phyloP scores from a whole-genome alignment of 306 rosid species.

The Trifolium pratense region DNA sequence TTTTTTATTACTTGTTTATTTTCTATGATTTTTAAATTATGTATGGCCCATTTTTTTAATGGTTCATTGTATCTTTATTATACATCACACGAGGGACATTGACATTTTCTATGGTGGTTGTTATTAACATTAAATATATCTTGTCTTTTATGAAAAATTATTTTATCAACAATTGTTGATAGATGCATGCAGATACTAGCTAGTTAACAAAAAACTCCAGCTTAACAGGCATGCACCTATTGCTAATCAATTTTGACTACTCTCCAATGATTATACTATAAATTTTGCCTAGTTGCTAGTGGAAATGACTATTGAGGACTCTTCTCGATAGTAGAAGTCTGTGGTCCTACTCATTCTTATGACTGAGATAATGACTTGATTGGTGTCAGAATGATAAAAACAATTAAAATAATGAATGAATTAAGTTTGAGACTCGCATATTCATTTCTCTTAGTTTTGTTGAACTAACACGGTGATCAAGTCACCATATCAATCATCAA shows the following conservation, averaged over 20 bases:
- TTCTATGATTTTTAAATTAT: conserved; percentile 29
- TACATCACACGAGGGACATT: conserved; percentile 44
- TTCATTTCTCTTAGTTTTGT: neutral
- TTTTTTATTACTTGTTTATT: conserved; percentile 13
- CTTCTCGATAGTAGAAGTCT: neutral
- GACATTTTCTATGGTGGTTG: conserved; percentile 41
- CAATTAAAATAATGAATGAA: neutral
- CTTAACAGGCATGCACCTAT: conserved; percentile 15
- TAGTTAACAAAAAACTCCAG: conserved; percentile 22
- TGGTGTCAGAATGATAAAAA: neutral
- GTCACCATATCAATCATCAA: too few species aligned
- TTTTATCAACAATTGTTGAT: conserved; percentile 15
- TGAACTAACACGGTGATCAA: conserved; percentile 21
- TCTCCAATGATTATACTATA: too few species aligned
- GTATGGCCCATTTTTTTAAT: conserved; percentile 30
- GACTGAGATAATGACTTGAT: neutral
- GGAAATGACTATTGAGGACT: neutral
- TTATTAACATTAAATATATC: conserved; percentile 8
- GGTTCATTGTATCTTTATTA: conserved; percentile 46
- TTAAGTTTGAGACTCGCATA: neutral
- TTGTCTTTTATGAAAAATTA: conserved; percentile 29
- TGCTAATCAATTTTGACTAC: neutral
- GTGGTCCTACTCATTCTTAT: neutral
- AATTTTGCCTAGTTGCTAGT: too few species aligned
- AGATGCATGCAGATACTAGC: conserved; percentile 11